Conservation (phyloP, 2,329 filamentous ascomycete genomes). For the Neonectria ditissima region DNA sequence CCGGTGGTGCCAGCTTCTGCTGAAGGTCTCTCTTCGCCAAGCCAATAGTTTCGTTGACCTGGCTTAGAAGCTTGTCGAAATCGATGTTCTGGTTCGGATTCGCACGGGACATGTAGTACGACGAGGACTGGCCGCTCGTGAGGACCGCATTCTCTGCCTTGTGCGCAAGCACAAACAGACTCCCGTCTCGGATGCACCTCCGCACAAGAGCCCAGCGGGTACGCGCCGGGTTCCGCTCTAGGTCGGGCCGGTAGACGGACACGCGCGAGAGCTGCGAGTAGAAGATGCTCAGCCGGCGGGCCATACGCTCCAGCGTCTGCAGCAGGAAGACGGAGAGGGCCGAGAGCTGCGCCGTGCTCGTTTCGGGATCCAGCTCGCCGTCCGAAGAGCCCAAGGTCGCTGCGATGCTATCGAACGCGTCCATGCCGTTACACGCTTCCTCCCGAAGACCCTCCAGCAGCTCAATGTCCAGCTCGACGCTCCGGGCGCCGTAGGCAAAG, state of each 20-base stretch:
- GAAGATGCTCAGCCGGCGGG: slow-evolving; percentile 62
- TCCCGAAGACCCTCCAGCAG: slow-evolving; percentile 65
- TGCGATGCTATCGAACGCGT: slow-evolving; percentile 63
- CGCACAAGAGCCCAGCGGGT: slow-evolving; percentile 64
- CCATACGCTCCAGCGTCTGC: slow-evolving; percentile 65
- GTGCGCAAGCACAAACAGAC: slow-evolving; percentile 62
- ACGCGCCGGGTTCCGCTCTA: slow-evolving; percentile 65
- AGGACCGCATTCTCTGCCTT: slow-evolving; percentile 36
- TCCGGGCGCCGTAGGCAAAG: slow-evolving; percentile 61
- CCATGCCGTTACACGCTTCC: slow-evolving; percentile 66
- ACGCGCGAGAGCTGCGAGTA: slow-evolving; percentile 62
- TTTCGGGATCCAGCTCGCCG: slow-evolving; percentile 50
- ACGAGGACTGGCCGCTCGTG: slow-evolving; percentile 10
- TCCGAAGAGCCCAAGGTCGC: slow-evolving; percentile 14
- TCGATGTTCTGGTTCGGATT: slow-evolving; percentile 33
- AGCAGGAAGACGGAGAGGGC: slow-evolving; percentile 61
- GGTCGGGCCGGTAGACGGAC: slow-evolving; percentile 62
- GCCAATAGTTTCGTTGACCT: slow-evolving; percentile 31
- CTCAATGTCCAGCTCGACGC: slow-evolving; percentile 63
- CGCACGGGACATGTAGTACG: slow-evolving; percentile 29
- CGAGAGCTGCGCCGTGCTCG: slow-evolving; percentile 53
- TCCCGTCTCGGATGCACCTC: slow-evolving; percentile 61
- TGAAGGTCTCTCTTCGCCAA: neutral
- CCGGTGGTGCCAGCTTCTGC: neutral
- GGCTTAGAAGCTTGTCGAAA: slow-evolving; percentile 36